Base-by-base conservation (phyloP, 345 rosid species). In the rapeseed (Brassica napus) region DNA sequence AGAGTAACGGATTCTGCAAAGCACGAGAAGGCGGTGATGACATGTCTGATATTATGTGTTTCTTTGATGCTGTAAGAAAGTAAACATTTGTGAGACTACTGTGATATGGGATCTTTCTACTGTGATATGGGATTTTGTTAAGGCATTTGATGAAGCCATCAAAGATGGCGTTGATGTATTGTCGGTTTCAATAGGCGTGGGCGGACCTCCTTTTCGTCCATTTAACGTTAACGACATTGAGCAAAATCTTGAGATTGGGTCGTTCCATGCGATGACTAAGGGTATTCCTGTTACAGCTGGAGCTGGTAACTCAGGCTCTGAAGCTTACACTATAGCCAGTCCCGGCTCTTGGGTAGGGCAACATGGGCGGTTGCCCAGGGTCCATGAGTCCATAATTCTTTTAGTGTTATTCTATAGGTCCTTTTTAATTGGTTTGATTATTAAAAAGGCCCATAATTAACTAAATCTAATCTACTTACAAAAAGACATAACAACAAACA, bases 81-180 rank as follows among this genome's bases (percentile, higher is more conserved):
- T 4, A 42, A 31, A 69, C n/a, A 61, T 42, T 67, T 35, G 12
- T 24, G 63, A 64, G 59, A 75, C 42, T 35, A 24, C 0, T 21
- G 34, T 74, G 63, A 57, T 9, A 47, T 75, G 12, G 49, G 21
- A 65, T 54, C 59, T 54, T 16, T 55, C 6, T 23, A 23, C 24
- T 23, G 24, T 23, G 24, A 23, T 73, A 0, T 15, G 7, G 32
- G 8, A 4, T 64, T 1, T 3, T 15, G 6, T 54, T 30, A 64
- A 54, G 66, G 81, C 81, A 11, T 5, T 77, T 10, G 81, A 77
- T 26, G 81, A 77, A 60, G 82, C 82, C 65, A 65, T 78, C 49
- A 73, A 78, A 18, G 82, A 78, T 65, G 68, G 73, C 1, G 73
- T 79, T 55, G 77, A 65, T 65, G 82, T 79, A 9, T 8, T 79